Evolutionary conservation across 805 yeast species (phyloP), one percentile per base, ranked within the genome.

Genomic region (Grigorovia yakushimaensis): DNA sequence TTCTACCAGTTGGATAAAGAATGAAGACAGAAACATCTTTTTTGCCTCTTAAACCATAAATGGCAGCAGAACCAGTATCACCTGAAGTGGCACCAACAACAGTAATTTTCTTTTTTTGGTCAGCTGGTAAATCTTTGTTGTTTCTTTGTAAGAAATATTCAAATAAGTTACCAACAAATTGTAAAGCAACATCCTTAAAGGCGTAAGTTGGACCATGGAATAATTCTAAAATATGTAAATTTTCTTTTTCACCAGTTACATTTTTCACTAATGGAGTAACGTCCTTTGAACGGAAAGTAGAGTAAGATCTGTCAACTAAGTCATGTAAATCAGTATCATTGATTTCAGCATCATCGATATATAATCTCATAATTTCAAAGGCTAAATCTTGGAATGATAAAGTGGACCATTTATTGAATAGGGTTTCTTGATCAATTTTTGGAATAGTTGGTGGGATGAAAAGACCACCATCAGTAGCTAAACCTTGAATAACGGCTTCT

Each of bases 191-290:
- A 66, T 93, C 99, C 69, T 93, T 93, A 75, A 93, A 93, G 15
- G 99, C 99, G 62, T 91, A 93, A 4, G 99, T 93, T 54, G 99
- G 99, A 36, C 99, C 99, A 64, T 93, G 99, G 81, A 93, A 93
- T 50, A 93, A 74, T 69, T 93, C 99, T 60, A 93, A 74, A 47
- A 93, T 70, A 63, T 86, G 83, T 51, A 91, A 70, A 49, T 79
- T 76, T 43, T 77, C 71, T 48, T 71, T 60, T 41, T 72, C 71
- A 54, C 81, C 81, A 50, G 84, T 76, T 45, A 83, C 73, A 39
- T 69, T 62, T 39, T 67, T 66, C 33, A 73, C 77, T 43, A 88
- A 67, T 22, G 99, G 99, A 18, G 98, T 89, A 44, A 93, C 87
- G n/a, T 85, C 84, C 7, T 72, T 61, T n/a, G 83, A 67, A 67